Evolutionary conservation across 176 grass and related monocot genomes (phyloP).

Genomic region (Raddia distichophylla): DNA sequence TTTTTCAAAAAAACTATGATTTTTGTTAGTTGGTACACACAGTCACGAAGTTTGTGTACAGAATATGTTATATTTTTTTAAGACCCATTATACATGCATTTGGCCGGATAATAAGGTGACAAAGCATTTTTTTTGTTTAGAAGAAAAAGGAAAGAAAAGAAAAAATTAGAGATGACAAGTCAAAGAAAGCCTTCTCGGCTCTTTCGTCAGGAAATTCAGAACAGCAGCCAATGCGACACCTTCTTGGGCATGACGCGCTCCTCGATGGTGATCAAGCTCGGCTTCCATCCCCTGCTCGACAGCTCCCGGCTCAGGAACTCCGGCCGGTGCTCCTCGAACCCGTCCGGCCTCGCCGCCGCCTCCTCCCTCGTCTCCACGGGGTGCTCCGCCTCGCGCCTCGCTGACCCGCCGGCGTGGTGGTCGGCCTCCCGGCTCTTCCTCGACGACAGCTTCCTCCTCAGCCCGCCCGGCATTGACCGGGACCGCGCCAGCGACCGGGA

Average conservation of each 20-base stretch:
- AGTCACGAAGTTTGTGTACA: no score
- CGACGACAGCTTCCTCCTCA: slow-evolving; percentile 45
- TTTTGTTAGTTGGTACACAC: no score
- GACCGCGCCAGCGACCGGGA: slow-evolving; percentile 58
- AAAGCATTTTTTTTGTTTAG: slow-evolving; percentile 17
- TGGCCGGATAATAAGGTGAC: slow-evolving; percentile 1
- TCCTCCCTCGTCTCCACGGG: slow-evolving; percentile 17
- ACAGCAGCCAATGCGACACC: slow-evolving; percentile 80
- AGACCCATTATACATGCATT: slow-evolving; percentile 32
- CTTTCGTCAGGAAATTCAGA: slow-evolving; percentile 39
- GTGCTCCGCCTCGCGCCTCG: not conserved
- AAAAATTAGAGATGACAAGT: slow-evolving; percentile 33
- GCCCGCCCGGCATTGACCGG: slow-evolving; percentile 44
- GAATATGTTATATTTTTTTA: no score
- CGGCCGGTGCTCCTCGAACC: slow-evolving; percentile 55
- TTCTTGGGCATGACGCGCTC: slow-evolving; percentile 67
- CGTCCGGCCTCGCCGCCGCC: slow-evolving; percentile 13
- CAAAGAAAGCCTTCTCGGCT: slow-evolving; percentile 31
- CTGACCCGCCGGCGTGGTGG: not conserved
- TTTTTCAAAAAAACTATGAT: no score
- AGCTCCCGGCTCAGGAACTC: slow-evolving; percentile 80
- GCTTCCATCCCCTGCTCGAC: slow-evolving; percentile 85
- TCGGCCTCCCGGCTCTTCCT: slow-evolving; percentile 24
- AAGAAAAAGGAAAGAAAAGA: not conserved
- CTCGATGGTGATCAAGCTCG: slow-evolving; percentile 79